Percentiles rank a stretch among this genome's conserved stretches.
Evolutionary conservation across 495 filamentous ascomycete species (phyloP).

Genomic region (Durotheca rogersii): DNA sequence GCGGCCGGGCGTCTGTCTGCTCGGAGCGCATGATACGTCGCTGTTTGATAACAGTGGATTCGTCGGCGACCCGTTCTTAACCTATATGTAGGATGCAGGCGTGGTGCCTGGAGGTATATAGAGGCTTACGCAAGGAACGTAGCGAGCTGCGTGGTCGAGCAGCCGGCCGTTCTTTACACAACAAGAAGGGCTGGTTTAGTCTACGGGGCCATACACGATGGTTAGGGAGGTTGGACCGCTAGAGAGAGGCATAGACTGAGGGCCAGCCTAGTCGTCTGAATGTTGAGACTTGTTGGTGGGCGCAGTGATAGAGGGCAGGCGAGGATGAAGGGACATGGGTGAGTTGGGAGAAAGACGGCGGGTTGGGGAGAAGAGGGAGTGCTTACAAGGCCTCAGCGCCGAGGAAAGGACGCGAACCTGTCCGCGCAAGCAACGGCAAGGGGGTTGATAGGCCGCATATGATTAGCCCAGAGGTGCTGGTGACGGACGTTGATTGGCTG

Average conservation of each 20-base stretch:
- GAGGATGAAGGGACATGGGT: too few relatives aligned
- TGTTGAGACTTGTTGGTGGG: neutral
- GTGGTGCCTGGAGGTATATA: neutral
- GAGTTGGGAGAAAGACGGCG: too few relatives aligned
- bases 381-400: neutral
- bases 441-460: neutral
- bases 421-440: neutral
- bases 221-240: too few relatives aligned
- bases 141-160: conserved; percentile 4
- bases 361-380: too few relatives aligned
- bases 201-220: conserved; percentile 7
- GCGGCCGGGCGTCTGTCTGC: conserved; percentile 20
- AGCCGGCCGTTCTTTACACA: neutral
- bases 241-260: conserved; percentile 19
- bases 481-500: conserved; percentile 19
- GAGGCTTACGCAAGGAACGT: conserved; percentile 14
- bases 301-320: too few relatives aligned
- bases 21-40: conserved; percentile 30
- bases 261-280: conserved; percentile 31
- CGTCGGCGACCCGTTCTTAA: conserved; percentile 9
- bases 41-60: conserved; percentile 1
- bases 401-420: conserved; percentile 14
- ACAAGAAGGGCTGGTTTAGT: conserved; percentile 8
- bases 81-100: neutral
- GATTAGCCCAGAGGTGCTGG: conserved; percentile 19